A percentile compares a stretch with the other conserved stretches of the same genome.
These are phyloP conservation scores for Tetradesmus obliquus DNA, from an alignment of 139 green algal genomes.

Conservation along the genomic window DNA sequence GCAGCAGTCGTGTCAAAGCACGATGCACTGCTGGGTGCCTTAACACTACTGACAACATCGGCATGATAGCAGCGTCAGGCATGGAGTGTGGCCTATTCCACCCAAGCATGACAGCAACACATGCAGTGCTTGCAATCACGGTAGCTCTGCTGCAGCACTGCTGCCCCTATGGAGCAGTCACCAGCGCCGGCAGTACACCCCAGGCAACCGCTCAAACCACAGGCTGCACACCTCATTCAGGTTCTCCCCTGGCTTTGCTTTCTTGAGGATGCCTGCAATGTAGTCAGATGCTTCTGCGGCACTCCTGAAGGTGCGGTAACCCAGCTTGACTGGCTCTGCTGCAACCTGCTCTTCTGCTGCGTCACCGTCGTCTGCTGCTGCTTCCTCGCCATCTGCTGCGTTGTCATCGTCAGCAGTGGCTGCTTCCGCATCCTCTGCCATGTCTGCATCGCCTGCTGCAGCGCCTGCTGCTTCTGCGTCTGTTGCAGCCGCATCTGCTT, in stretches of 20 bases:
- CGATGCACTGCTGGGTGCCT: too few species aligned
- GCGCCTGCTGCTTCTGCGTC: background rate
- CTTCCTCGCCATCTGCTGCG: background rate
- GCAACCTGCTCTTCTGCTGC: conserved; percentile 6
- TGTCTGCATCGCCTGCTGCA: background rate
- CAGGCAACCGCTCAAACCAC: background rate
- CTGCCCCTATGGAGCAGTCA: background rate
- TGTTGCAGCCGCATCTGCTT: background rate
- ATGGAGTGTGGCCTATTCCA: too few species aligned
- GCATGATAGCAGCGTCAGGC: too few species aligned
- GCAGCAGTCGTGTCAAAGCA: too few species aligned
- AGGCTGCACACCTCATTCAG: conserved; percentile 74
- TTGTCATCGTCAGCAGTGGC: background rate
- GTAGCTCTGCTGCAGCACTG: background rate
- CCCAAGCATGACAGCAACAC: too few species aligned
- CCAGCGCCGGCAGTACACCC: background rate
- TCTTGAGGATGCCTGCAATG: conserved; percentile 59
- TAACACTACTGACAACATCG: too few species aligned
- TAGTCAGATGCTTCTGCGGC: conserved; percentile 52
- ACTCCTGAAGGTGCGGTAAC: conserved; percentile 68
- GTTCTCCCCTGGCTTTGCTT: conserved; percentile 52
- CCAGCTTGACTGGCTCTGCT: conserved; percentile 60
- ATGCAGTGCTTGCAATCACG: too few species aligned
- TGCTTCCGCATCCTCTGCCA: background rate
- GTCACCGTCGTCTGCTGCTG: background rate